These are phyloP conservation scores for Neurospora sp. DNA, from an alignment of 495 filamentous ascomycete species.

Conservation along the genomic window DNA sequence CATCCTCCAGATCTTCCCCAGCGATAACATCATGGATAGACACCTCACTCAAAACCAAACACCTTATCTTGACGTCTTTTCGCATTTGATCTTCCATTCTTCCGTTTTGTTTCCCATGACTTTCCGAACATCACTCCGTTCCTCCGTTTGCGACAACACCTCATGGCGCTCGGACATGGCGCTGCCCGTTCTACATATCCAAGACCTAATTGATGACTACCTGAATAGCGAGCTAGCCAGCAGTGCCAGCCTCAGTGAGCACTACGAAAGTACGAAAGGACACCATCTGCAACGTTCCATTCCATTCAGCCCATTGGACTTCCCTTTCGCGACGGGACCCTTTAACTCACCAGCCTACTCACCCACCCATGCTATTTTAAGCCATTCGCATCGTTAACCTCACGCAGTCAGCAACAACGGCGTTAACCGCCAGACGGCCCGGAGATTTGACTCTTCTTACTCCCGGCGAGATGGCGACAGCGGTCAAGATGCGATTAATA, in stretches of 20 bases:
- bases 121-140: neutral
- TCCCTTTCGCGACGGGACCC: too few species aligned
- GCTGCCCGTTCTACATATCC: neutral
- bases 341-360: too few species aligned
- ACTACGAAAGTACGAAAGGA: neutral
- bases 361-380: neutral
- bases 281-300: neutral
- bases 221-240: neutral
- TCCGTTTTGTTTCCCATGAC: neutral
- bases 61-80: neutral
- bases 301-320: neutral
- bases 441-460: neutral
- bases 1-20: neutral
- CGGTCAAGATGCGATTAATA: neutral
- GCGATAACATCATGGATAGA: neutral
- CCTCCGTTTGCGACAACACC: neutral
- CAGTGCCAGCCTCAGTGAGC: neutral
- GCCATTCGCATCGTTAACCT: neutral
- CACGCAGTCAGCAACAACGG: neutral
- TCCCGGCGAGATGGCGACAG: neutral
- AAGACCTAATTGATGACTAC: neutral
- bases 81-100: neutral
- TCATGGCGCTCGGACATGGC: neutral
- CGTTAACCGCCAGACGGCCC: neutral
- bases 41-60: neutral